Evolutionary conservation across 768 basidiomycete genomes (phyloP).

Genomic region (Rhodotorula toruloides): DNA sequence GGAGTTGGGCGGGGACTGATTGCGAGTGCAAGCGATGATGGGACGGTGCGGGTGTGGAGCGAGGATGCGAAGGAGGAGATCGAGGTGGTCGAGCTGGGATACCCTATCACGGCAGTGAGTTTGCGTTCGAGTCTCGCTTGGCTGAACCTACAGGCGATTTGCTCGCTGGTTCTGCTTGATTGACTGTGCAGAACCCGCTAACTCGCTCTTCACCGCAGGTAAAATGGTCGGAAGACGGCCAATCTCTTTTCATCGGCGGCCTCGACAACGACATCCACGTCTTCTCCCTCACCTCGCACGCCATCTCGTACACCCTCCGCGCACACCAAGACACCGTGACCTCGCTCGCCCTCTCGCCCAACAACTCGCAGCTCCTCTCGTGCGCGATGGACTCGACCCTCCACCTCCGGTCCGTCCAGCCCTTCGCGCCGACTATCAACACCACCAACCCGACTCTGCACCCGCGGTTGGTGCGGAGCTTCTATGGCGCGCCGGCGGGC

Average conservation of each 20-base stretch:
- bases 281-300: slow-evolving; percentile 45
- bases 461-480: slow-evolving; percentile 38
- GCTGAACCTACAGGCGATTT: neutral
- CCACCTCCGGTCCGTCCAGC: slow-evolving; percentile 85
- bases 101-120: slow-evolving; percentile 72
- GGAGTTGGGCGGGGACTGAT: slow-evolving; percentile 80
- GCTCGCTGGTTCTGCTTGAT: neutral
- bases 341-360: slow-evolving; percentile 85
- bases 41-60: slow-evolving; percentile 86
- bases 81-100: slow-evolving; percentile 67
- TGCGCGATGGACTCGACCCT: slow-evolving; percentile 84
- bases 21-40: slow-evolving; percentile 85
- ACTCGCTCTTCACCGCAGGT: slow-evolving; percentile 44
- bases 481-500: slow-evolving; percentile 76
- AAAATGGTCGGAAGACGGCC: slow-evolving; percentile 74
- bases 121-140: neutral
- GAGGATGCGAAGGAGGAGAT: slow-evolving; percentile 70
- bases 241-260: slow-evolving; percentile 81
- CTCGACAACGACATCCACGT: slow-evolving; percentile 96
- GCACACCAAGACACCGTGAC: slow-evolving; percentile 92
- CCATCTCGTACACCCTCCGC: slow-evolving; percentile 68
- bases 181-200: neutral
- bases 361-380: slow-evolving; percentile 77
- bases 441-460: slow-evolving; percentile 63
- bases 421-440: slow-evolving; percentile 79